Evolutionary conservation across 1,139 yeast genomes (phyloP).

Genomic region (Candida neerlandica): DNA sequence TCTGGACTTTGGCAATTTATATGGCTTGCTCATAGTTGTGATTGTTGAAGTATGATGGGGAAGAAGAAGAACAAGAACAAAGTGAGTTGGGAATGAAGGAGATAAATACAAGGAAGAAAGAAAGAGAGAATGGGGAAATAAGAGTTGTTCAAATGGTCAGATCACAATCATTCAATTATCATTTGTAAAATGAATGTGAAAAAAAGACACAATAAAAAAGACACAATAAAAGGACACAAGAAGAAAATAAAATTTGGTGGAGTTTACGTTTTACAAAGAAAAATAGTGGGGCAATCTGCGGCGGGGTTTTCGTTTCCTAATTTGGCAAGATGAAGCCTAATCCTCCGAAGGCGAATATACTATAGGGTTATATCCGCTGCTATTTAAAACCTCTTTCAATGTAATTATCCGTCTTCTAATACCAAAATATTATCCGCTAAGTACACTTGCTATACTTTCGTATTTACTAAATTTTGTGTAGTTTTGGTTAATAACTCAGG

Average conservation of each 20-base stretch:
- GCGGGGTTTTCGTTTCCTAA: not conserved
- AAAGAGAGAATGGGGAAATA: not conserved
- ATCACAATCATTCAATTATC: not conserved
- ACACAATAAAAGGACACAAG: too few relatives aligned
- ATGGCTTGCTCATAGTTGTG: conserved; percentile 2
- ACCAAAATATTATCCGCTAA: too few relatives aligned
- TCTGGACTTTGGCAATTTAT: not conserved
- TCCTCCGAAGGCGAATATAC: too few relatives aligned
- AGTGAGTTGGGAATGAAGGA: not conserved
- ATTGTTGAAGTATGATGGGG: not conserved
- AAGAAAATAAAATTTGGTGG: not conserved
- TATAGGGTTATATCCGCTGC: too few relatives aligned
- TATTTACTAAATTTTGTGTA: too few relatives aligned
- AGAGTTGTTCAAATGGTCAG: not conserved
- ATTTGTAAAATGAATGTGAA: conserved; percentile 4
- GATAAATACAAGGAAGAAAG: not conserved
- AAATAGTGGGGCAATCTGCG: conserved; percentile 2
- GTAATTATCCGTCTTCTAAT: not conserved
- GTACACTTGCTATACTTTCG: too few relatives aligned
- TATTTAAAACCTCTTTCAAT: too few relatives aligned
- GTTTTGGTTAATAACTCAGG: not conserved
- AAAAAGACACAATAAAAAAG: not conserved
- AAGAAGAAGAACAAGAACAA: not conserved
- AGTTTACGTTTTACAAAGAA: not conserved
- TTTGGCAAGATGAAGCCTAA: not conserved